Evolutionary conservation across 1,139 yeast genomes (phyloP).

Genomic region (Magnusiomyces suaveolens): DNA sequence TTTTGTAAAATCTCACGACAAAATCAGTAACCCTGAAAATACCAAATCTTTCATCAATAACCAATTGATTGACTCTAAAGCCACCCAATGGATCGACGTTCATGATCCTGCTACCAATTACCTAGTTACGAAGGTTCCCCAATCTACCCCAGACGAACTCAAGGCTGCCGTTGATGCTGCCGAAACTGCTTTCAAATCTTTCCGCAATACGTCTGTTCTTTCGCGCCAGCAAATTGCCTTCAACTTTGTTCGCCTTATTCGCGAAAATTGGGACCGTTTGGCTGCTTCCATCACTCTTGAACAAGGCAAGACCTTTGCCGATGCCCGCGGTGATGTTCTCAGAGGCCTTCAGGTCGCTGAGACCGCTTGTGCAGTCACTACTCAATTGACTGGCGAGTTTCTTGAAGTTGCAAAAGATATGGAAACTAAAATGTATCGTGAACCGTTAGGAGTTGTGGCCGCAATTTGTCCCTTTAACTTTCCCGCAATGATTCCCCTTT

Average conservation of each 20-base stretch:
- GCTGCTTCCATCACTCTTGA: constrained; percentile 67
- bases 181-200: constrained; percentile 48
- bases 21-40: constrained; percentile 38
- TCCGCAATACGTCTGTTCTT: constrained; percentile 52
- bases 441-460: constrained; percentile 54
- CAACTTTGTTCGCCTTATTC: constrained; percentile 57
- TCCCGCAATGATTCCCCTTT: constrained; percentile 81
- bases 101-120: constrained; percentile 70
- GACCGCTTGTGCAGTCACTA: constrained; percentile 43
- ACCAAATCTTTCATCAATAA: constrained; percentile 57
- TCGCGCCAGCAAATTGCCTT: constrained; percentile 70
- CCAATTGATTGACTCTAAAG: constrained; percentile 46
- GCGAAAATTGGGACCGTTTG: constrained; percentile 59
- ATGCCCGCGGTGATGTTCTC: constrained; percentile 70
- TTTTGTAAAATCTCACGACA: constrained; percentile 31
- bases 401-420: constrained; percentile 65
- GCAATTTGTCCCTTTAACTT: constrained; percentile 70
- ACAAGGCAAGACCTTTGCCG: constrained; percentile 73
- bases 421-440: constrained; percentile 72
- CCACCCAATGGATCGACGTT: constrained; percentile 58
- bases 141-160: constrained; percentile 57
- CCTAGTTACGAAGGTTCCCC: constrained; percentile 63
- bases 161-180: constrained; percentile 61
- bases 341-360: constrained; percentile 80
- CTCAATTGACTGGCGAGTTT: constrained; percentile 55